Evolutionary conservation across 2,329 filamentous ascomycete species (phyloP), one percentile per base, ranked within the genome.

Genomic region (Xylariaceae sp.): DNA sequence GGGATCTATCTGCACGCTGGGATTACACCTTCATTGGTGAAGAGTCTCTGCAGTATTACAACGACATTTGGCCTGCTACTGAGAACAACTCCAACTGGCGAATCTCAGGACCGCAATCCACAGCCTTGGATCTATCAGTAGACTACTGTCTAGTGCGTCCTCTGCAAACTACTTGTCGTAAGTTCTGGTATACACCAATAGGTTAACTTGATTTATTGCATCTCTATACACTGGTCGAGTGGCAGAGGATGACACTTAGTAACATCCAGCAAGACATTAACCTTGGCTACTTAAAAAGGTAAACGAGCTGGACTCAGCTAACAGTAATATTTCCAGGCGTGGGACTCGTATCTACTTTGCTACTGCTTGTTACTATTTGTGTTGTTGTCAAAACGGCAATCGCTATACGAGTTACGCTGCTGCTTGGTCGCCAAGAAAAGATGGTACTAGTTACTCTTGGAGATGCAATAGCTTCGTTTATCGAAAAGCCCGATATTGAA

Each of bases 71-170:
- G n/a, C n/a, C n/a, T n/a, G n/a, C n/a, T n/a, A n/a, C n/a, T n/a
- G n/a, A n/a, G n/a, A n/a, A n/a, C n/a, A n/a, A n/a, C n/a, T n/a
- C n/a, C n/a, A n/a, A n/a, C n/a, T n/a, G 19, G 44, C 26, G 16
- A 12, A 33, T 24, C 17, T 47, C 29, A 6, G 21, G 33, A n/a
- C 31, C 41, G 19, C 12, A 40, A 16, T 23, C 9, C 3, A n/a
- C 11, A 6, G 52, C 53, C 29, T 34, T 36, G n/a, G 50, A 56
- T 3, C 23, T 63, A 4, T 34, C 31, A 4, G 47, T 63, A 12
- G 41, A 43, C 12, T 41, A 60, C 24, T 63, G 53, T 24, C 45
- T 58, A 14, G 57, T 37, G n/a, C 23, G 55, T 24, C 50, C 53
- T 9, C 2, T 39, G 8, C 29, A 49, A n/a, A 37, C n/a, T 59